phyloP scores from a whole-genome alignment of 768 basidiomycete genomes.

The Mycena vitilis region DNA sequence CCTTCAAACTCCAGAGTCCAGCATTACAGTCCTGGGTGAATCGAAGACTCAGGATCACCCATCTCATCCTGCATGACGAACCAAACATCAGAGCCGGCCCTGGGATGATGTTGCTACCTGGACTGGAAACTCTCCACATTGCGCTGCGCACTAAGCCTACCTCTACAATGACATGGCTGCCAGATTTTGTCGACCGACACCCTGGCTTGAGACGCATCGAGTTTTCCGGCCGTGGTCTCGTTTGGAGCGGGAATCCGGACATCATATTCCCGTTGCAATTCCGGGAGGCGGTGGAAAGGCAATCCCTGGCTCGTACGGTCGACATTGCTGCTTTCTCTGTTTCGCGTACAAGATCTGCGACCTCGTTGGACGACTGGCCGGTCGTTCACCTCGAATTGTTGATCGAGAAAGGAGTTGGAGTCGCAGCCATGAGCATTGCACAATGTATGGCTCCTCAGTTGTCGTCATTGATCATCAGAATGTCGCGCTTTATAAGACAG shows the following conservation, averaged over 20 bases:
- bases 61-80: no score
- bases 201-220: no score
- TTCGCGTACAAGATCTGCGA: slow-evolving; percentile 1
- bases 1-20: no score
- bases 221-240: no score
- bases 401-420: neutral
- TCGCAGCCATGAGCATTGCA: slow-evolving; percentile 5
- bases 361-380: slow-evolving; percentile 14
- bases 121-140: no score
- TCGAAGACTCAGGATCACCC: no score
- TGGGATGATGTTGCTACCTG: no score
- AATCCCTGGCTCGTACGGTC: neutral
- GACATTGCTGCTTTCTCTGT: slow-evolving; percentile 8
- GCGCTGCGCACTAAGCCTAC: no score
- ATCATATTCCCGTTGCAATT: slow-evolving; percentile 13
- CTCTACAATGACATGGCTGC: no score
- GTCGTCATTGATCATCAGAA: neutral
- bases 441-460: neutral
- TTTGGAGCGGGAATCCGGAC: slow-evolving; percentile 10
- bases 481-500: neutral
- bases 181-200: no score
- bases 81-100: no score
- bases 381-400: neutral
- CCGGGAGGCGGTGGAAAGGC: neutral
- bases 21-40: no score